These are phyloP conservation scores for Tuber melanosporum DNA, from an alignment of 495 filamentous ascomycete genomes.

Conservation along the genomic window DNA sequence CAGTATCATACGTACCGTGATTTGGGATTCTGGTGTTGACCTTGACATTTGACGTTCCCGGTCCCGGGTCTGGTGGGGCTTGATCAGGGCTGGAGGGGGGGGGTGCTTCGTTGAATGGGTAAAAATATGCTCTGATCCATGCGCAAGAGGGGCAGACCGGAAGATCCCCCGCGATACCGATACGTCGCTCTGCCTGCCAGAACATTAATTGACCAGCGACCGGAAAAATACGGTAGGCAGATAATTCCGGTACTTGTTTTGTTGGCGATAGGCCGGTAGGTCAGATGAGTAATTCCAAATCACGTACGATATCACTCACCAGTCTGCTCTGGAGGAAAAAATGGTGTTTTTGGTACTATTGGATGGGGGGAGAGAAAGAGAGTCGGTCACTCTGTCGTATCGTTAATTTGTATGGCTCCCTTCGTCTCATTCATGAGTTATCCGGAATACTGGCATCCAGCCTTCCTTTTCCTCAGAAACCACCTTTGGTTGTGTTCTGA, in stretches of 20 bases:
- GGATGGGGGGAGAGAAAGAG: not conserved
- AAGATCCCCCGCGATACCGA: no score
- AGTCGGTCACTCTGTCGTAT: not conserved
- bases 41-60: not conserved
- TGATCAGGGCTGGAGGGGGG: not conserved
- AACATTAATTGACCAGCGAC: not conserved
- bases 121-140: not conserved
- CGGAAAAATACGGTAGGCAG: not conserved
- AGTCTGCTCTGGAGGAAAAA: not conserved
- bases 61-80: not conserved
- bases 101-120: not conserved
- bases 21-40: no score
- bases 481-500: not conserved
- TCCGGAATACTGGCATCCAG: not conserved
- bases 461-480: not conserved
- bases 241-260: not conserved
- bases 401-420: not conserved
- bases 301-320: not conserved
- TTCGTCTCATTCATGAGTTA: no score
- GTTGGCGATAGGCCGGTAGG: not conserved
- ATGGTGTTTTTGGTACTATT: not conserved
- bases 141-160: not conserved
- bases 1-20: not conserved
- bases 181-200: not conserved
- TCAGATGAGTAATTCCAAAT: not conserved